Evolutionary conservation across 2,329 filamentous ascomycete genomes (phyloP), one percentile per base, ranked within the genome.

Genomic region (Sporothrix brunneoviolacea): DNA sequence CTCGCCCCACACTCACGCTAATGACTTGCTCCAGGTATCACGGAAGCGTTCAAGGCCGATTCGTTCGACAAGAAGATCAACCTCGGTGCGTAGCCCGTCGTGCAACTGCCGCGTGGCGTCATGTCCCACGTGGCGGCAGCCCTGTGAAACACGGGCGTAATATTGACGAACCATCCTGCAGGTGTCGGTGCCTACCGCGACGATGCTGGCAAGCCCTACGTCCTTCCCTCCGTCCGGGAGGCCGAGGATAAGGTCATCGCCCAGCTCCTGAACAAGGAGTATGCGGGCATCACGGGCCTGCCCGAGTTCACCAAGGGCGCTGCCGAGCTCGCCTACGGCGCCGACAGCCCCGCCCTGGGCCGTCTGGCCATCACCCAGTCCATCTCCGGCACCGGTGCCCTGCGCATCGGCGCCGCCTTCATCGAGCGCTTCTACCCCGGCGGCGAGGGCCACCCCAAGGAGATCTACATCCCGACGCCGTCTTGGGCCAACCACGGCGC

Each of bases 401-500:
- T 98, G 64, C 85, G 93, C 68, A 91, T 98, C 66, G 93, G 89
- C 58, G 93, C 85, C 64, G 90, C 88, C 61, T 98, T 97, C 82
- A 79, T 98, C 60, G 72, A 88, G 70, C 86, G 90, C 64, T 91
- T 89, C 80, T 96, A 86, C 76, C 90, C 91, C 39, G 83, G 86
- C 67, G 82, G 82, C 62, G 54, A 42, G 40, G 53, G 42, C 51
- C 42, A 43, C 15, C 24, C 49, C 48, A 97, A 96, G 83, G 88
- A 86, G 70, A 89, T 98, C 73, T 97, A 95, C 78, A 90, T 98
- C 67, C 93, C 93, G 55, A 91, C 77, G 51, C 93, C 93, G 47
- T 95, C 89, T 62, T 98, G 93, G 93, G 93, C 91, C 63, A 97
- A 98, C 81, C 93, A 98, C 79, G 88, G 82, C 67, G 91, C 91